phyloP scores from a whole-genome alignment of 2,329 filamentous ascomycete species.

The Ceratocystis eucalypticola region DNA sequence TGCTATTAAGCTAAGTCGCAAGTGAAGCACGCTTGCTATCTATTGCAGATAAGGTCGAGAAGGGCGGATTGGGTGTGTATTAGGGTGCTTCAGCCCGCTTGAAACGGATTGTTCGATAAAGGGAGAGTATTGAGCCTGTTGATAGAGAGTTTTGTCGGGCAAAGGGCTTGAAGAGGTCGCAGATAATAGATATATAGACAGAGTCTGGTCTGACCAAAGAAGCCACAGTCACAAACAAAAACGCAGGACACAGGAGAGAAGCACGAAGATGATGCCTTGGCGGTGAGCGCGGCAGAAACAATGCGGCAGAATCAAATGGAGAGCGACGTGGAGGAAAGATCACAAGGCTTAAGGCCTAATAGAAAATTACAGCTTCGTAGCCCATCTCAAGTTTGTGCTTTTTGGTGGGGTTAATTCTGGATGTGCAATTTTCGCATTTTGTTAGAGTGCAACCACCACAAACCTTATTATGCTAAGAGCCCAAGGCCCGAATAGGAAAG shows the following conservation, averaged over 20 bases:
- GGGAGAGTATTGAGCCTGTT: no score
- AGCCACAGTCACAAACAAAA: no score
- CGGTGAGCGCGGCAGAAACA: neutral
- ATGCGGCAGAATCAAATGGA: neutral
- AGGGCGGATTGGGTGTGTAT: neutral
- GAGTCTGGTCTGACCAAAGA: no score
- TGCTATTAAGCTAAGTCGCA: neutral
- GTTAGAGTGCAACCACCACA: neutral
- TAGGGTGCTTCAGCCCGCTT: neutral
- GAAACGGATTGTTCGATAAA: neutral
- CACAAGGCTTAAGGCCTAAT: conserved; percentile 1
- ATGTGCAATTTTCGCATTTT: conserved; percentile 1
- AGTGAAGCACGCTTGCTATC: neutral
- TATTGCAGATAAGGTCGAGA: neutral
- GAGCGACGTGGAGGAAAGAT: neutral
- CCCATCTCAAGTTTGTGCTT: conserved; percentile 9
- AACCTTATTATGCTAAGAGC: neutral
- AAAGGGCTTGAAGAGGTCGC: no score
- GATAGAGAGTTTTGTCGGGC: no score
- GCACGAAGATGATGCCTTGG: neutral
- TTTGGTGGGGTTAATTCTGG: conserved; percentile 9
- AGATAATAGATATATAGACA: no score
- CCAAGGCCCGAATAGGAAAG: neutral
- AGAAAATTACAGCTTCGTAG: conserved; percentile 6
- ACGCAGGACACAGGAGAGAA: neutral